These are phyloP conservation scores for Boletus pseudopeckii DNA, from an alignment of 768 basidiomycete species.

Conservation along the genomic window DNA sequence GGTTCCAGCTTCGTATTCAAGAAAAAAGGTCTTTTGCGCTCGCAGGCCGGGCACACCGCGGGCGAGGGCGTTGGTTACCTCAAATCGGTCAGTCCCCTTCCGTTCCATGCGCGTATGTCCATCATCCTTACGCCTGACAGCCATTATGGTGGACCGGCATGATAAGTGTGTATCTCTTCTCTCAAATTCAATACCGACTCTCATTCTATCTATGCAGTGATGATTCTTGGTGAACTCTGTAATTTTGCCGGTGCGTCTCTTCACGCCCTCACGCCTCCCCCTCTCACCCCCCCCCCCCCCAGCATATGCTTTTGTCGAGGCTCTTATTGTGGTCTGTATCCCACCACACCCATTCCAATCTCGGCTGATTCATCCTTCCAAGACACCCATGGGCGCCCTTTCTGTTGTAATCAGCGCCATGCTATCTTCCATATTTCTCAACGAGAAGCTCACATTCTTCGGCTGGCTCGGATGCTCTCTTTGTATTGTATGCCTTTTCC, in stretches of 20 bases:
- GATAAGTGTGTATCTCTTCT: conserved; percentile 48
- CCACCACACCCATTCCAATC: background rate
- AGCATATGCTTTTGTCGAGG: conserved; percentile 89
- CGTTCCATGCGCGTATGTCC: conserved; percentile 4
- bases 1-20: conserved; percentile 95
- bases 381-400: conserved; percentile 94
- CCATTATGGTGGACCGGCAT: conserved; percentile 93
- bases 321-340: conserved; percentile 79
- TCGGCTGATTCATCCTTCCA: conserved; percentile 1
- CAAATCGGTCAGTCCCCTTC: conserved; percentile 67
- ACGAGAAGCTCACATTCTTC: conserved; percentile 91
- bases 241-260: conserved; percentile 70
- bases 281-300: conserved; percentile 12
- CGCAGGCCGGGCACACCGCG: conserved; percentile 73
- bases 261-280: background rate
- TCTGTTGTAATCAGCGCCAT: conserved; percentile 96
- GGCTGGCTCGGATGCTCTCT: conserved; percentile 94
- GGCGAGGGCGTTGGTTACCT: conserved; percentile 93
- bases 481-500: conserved; percentile 66
- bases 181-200: background rate
- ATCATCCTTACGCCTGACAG: conserved; percentile 33
- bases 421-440: conserved; percentile 87
- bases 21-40: conserved; percentile 86
- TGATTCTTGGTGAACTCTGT: conserved; percentile 89
- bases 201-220: conserved; percentile 47